Evolutionary conservation across 805 yeast species (phyloP).

Genomic region (Nakazawaea sp.): DNA sequence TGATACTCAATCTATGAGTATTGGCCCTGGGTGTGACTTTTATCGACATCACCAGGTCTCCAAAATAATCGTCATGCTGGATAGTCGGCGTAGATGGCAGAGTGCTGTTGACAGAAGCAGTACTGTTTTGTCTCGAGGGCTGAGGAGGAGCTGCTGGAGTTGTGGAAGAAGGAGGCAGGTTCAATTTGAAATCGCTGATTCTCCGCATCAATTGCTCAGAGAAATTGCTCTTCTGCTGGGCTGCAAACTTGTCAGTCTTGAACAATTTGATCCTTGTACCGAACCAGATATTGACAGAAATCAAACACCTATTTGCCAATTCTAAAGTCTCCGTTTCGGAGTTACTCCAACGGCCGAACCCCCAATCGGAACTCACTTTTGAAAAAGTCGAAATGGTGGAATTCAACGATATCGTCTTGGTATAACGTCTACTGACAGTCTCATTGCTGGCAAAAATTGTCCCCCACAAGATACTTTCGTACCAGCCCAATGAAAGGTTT

Average conservation of each 20-base stretch:
- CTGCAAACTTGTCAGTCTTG: slow-evolving; percentile 12
- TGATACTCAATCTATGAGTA: slow-evolving; percentile 9
- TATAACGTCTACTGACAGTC: slow-evolving; percentile 51
- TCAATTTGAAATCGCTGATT: slow-evolving; percentile 35
- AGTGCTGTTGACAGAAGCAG: neutral
- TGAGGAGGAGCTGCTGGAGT: slow-evolving; percentile 18
- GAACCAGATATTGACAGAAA: slow-evolving; percentile 33
- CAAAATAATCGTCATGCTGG: slow-evolving; percentile 4
- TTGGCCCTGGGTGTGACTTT: slow-evolving; percentile 20
- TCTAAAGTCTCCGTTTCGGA: slow-evolving; percentile 17
- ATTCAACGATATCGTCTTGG: slow-evolving; percentile 41
- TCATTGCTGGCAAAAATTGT: slow-evolving; percentile 37
- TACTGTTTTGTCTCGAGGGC: slow-evolving; percentile 19
- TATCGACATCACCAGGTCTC: slow-evolving; percentile 12
- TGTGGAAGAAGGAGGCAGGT: slow-evolving; percentile 7
- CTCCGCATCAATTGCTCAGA: slow-evolving; percentile 42
- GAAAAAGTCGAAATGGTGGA: slow-evolving; percentile 24
- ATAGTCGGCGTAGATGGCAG: slow-evolving; percentile 7
- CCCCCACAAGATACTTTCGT: slow-evolving; percentile 59
- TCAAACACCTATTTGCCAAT: slow-evolving; percentile 16
- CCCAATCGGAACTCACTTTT: slow-evolving; percentile 29
- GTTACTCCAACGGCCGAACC: slow-evolving; percentile 21
- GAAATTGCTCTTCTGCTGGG: slow-evolving; percentile 13
- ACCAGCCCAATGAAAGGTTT: slow-evolving; percentile 66
- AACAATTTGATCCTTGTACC: slow-evolving; percentile 39